A percentile compares a stretch with the other conserved stretches of the same genome.
Conservation (phyloP, 495 filamentous ascomycete species). For the Chaetomium cochliodes region DNA sequence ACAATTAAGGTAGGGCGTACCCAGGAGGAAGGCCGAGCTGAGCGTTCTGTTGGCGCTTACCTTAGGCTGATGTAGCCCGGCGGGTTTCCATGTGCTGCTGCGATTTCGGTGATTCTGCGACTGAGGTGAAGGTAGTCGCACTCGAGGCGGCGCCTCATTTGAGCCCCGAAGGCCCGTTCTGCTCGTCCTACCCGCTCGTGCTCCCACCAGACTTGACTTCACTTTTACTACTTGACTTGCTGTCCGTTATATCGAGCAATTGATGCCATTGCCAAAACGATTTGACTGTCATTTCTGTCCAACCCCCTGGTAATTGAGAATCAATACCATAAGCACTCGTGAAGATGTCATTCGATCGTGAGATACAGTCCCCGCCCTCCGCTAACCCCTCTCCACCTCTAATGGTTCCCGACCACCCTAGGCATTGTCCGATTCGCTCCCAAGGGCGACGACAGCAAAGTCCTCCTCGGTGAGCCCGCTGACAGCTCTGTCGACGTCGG, state of each 20-base stretch:
- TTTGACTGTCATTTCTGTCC: not conserved
- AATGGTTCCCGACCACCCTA: conserved; percentile 19
- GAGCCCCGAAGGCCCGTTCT: conserved; percentile 9
- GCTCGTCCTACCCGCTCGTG: not conserved
- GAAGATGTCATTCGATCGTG: conserved; percentile 17
- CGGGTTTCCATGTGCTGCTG: no score
- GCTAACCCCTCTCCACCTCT: no score
- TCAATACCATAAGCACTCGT: not conserved
- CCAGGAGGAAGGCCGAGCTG: not conserved
- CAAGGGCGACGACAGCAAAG: conserved; percentile 49
- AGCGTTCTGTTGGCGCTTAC: not conserved
- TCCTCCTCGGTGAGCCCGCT: conserved; percentile 58
- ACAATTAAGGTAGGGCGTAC: not conserved
- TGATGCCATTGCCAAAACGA: not conserved
- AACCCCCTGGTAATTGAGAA: not conserved
- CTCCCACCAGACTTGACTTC: not conserved
- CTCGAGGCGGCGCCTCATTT: conserved; percentile 9
- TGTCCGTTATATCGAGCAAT: not conserved
- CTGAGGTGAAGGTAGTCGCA: not conserved
- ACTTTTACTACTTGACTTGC: not conserved
- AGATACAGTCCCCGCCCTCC: not conserved
- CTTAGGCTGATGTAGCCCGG: conserved; percentile 7
- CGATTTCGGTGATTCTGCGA: no score
- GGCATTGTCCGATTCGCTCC: conserved; percentile 61
- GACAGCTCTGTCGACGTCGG: conserved; percentile 55